phyloP scores from a whole-genome alignment of 352 stramenopile genomes.

The Phytophthora pini region DNA sequence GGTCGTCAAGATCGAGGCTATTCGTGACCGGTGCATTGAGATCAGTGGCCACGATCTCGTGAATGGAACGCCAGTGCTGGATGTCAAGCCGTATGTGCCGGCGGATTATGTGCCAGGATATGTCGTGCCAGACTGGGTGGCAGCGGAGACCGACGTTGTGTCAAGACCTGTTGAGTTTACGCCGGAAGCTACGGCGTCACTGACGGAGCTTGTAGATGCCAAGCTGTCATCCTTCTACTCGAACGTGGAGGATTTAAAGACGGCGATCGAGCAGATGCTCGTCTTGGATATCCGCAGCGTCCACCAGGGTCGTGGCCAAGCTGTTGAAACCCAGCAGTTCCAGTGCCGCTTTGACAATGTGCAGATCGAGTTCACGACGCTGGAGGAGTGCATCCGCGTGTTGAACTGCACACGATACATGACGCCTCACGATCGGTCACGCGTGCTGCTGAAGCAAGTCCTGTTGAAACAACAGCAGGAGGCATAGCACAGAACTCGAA shows the following conservation, averaged over 20 bases:
- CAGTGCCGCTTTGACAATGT: slow-evolving; percentile 80
- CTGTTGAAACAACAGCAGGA: slow-evolving; percentile 31
- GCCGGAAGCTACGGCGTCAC: slow-evolving; percentile 37
- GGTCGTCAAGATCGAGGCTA: slow-evolving; percentile 90
- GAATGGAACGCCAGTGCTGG: slow-evolving; percentile 97
- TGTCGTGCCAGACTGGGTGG: slow-evolving; percentile 75
- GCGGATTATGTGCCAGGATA: slow-evolving; percentile 72
- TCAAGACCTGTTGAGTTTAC: slow-evolving; percentile 64
- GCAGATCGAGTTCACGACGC: slow-evolving; percentile 77
- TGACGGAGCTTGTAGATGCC: slow-evolving; percentile 51
- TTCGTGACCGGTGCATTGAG: slow-evolving; percentile 83
- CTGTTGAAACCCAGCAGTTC: slow-evolving; percentile 62
- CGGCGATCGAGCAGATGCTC: slow-evolving; percentile 82
- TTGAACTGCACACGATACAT: slow-evolving; percentile 51
- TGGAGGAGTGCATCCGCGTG: slow-evolving; percentile 72
- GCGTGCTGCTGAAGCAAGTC: slow-evolving; percentile 27
- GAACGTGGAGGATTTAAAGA: slow-evolving; percentile 50
- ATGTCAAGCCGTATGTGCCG: slow-evolving; percentile 98
- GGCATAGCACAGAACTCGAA: slow-evolving; percentile 11
- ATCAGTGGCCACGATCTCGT: slow-evolving; percentile 95
- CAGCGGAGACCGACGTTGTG: slow-evolving; percentile 55
- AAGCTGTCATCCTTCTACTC: slow-evolving; percentile 75
- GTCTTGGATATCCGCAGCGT: slow-evolving; percentile 86
- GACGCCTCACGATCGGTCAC: slow-evolving; percentile 35
- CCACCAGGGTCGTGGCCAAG: slow-evolving; percentile 75